A percentile compares a stretch with the other conserved stretches of the same genome.
phyloP scores from a whole-genome alignment of 176 grass and related monocot genomes.

The Rhynchospora pubera region DNA sequence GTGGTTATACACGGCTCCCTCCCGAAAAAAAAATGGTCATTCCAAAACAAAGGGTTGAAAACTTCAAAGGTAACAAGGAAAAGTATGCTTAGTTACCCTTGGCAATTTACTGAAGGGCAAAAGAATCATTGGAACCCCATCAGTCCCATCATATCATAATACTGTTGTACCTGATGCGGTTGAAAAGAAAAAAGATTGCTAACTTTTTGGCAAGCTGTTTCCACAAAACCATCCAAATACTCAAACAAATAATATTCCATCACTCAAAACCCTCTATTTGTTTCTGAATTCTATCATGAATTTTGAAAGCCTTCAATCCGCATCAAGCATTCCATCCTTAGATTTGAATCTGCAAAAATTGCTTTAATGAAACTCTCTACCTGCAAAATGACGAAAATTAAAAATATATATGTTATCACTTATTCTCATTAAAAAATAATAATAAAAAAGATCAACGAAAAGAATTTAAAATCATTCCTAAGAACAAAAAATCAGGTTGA shows the following conservation, averaged over 20 bases:
- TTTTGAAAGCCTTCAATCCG: not conserved
- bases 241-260: not conserved
- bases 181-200: not conserved
- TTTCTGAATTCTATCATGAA: not conserved
- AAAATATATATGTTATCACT: not conserved
- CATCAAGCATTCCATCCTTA: slow-evolving; percentile 14
- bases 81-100: not conserved
- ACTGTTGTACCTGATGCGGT: not conserved
- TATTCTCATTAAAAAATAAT: not conserved
- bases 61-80: not conserved
- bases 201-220: not conserved
- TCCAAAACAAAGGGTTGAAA: not conserved
- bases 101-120: not conserved
- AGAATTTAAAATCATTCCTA: not conserved
- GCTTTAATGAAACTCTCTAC: slow-evolving; percentile 21
- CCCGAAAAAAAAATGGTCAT: not conserved
- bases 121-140: not conserved
- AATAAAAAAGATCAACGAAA: not conserved
- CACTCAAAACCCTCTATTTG: not conserved
- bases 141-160: not conserved
- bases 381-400: not conserved
- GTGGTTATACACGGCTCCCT: not conserved
- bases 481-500: not conserved
- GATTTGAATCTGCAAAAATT: slow-evolving; percentile 24
- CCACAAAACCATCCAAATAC: not conserved